phyloP scores from a whole-genome alignment of 345 rosid species.

The Cochlearia excelsa region DNA sequence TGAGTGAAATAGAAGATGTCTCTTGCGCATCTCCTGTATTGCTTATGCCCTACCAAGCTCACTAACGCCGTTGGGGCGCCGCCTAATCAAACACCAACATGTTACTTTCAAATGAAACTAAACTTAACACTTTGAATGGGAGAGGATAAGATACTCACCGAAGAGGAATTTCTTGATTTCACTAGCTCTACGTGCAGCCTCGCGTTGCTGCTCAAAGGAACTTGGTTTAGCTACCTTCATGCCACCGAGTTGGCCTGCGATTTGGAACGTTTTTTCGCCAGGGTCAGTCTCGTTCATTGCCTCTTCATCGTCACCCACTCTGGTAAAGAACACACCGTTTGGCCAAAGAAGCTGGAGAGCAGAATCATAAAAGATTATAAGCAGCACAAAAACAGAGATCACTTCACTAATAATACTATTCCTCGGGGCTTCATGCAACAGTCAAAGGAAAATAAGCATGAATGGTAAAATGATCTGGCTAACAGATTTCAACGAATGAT shows the following conservation, averaged over 20 bases:
- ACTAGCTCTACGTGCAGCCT: slow-evolving; percentile 86
- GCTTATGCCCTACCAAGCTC: slow-evolving; percentile 83
- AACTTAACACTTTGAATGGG: not conserved
- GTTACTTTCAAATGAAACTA: slow-evolving; percentile 5
- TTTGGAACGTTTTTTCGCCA: slow-evolving; percentile 40
- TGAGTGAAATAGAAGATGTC: slow-evolving; percentile 95
- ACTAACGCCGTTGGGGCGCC: slow-evolving; percentile 90
- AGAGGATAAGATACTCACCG: slow-evolving; percentile 46
- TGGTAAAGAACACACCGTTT: slow-evolving; percentile 73
- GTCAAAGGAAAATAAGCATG: slow-evolving; percentile 1
- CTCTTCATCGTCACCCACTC: slow-evolving; percentile 38
- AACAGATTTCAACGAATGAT: slow-evolving; percentile 1
- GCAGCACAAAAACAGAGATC: slow-evolving; percentile 8
- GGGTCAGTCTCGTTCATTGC: slow-evolving; percentile 37
- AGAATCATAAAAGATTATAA: slow-evolving; percentile 9
- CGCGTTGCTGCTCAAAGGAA: slow-evolving; percentile 78
- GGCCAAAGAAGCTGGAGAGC: slow-evolving; percentile 83
- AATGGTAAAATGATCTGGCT: not conserved
- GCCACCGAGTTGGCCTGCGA: slow-evolving; percentile 51
- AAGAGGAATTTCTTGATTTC: slow-evolving; percentile 78
- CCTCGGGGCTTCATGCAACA: not conserved
- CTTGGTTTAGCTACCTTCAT: slow-evolving; percentile 48
- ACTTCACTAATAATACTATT: not conserved
- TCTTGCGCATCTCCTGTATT: slow-evolving; percentile 87
- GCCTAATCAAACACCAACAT: slow-evolving; percentile 47